A percentile compares a stretch with the other conserved stretches of the same genome.
These are phyloP conservation scores for Lablab purpureus DNA, from an alignment of 306 rosid species.

Conservation along the genomic window DNA sequence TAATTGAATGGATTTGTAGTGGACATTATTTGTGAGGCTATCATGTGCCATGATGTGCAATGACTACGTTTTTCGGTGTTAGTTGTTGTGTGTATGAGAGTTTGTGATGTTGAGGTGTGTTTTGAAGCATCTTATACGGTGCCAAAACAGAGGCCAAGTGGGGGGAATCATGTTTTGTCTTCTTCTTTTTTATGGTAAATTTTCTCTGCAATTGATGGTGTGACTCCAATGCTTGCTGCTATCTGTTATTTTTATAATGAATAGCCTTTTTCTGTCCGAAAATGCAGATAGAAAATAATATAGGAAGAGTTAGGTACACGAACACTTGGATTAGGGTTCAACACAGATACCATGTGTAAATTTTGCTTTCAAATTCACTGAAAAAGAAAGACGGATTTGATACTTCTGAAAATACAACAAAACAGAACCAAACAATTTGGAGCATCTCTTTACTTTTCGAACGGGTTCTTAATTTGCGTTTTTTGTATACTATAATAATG, in stretches of 20 bases:
- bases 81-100: conserved; percentile 40
- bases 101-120: conserved; percentile 41
- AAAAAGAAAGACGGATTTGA: not conserved
- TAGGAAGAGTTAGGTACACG: not conserved
- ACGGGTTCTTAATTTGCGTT: not conserved
- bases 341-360: not conserved
- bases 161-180: conserved; percentile 21
- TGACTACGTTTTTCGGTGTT: conserved; percentile 48
- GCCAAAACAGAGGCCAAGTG: conserved; percentile 40
- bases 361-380: not conserved
- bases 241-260: not conserved
- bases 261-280: conserved; percentile 20
- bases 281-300: not conserved
- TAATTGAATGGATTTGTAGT: conserved; percentile 44
- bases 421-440: not conserved
- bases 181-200: not conserved
- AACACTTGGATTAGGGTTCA: not conserved
- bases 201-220: conserved; percentile 30
- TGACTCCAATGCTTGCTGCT: not conserved
- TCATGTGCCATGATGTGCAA: conserved; percentile 66
- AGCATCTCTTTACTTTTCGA: not conserved
- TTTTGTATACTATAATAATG: not conserved
- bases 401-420: not conserved
- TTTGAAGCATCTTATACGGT: conserved; percentile 17
- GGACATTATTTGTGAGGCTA: conserved; percentile 46